phyloP scores from a whole-genome alignment of 2,329 filamentous ascomycete species.

The Eutypa lata region DNA sequence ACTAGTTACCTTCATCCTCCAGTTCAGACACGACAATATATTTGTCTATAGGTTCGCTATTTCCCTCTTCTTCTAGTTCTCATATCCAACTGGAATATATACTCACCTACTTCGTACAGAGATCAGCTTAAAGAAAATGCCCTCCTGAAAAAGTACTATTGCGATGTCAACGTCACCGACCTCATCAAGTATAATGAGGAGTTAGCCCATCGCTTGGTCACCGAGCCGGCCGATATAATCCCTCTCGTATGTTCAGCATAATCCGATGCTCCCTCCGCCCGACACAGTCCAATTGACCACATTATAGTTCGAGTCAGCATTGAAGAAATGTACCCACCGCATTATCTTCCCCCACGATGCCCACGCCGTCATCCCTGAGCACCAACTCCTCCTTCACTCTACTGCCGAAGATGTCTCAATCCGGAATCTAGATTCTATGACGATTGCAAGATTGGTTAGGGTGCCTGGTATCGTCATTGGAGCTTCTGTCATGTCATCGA shows the following conservation, averaged over 20 bases:
- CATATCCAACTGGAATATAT: neutral
- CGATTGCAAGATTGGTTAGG: constrained; percentile 89
- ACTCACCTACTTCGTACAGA: constrained; percentile 48
- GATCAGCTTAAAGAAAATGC: constrained; percentile 96
- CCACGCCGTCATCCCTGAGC: constrained; percentile 72
- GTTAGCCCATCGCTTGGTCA: constrained; percentile 82
- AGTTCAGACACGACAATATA: constrained; percentile 89
- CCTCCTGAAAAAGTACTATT: constrained; percentile 88
- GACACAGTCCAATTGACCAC: constrained; percentile 5
- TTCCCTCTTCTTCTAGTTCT: neutral
- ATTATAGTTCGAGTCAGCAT: constrained; percentile 78
- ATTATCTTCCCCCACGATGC: constrained; percentile 81
- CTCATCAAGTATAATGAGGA: constrained; percentile 96
- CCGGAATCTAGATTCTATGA: constrained; percentile 86
- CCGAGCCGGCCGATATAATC: constrained; percentile 88
- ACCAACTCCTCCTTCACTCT: constrained; percentile 93
- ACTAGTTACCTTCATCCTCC: constrained; percentile 86
- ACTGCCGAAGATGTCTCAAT: constrained; percentile 89
- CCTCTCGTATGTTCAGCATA: constrained; percentile 64
- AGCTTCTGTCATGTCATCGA: constrained; percentile 93
- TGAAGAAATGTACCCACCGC: constrained; percentile 87
- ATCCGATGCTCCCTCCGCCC: neutral
- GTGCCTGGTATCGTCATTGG: constrained; percentile 98
- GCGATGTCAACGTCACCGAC: constrained; percentile 93
- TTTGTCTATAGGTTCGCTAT: constrained; percentile 83